These are phyloP conservation scores for Tetrahymena malaccensis DNA, from an alignment of 73 alveolate genomes.

Conservation along the genomic window DNA sequence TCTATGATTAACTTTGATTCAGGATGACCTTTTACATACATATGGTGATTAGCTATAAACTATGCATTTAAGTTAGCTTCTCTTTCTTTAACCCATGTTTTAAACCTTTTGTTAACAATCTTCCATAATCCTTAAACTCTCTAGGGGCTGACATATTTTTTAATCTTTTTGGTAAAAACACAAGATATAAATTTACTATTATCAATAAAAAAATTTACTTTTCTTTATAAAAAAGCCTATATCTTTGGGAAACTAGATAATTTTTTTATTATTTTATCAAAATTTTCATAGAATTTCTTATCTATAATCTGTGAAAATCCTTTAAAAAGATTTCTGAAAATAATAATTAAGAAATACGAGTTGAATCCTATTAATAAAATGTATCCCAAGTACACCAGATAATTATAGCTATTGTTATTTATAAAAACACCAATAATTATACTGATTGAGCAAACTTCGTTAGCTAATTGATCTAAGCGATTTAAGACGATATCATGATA, in stretches of 20 bases:
- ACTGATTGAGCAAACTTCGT: conserved; percentile 1
- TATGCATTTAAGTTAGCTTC: neutral
- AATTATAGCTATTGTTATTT: neutral
- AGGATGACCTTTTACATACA: neutral
- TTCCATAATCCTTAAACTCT: neutral
- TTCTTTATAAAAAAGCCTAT: neutral
- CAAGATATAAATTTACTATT: neutral
- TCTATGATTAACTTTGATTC: neutral
- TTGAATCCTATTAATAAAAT: neutral
- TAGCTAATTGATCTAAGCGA: conserved; percentile 7
- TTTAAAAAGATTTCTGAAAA: neutral
- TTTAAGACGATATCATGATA: conserved; percentile 3
- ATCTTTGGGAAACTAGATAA: neutral
- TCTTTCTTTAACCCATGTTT: neutral
- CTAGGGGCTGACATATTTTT: neutral
- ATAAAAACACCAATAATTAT: conserved; percentile 24
- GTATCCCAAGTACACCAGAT: conserved; percentile 1
- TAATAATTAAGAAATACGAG: neutral
- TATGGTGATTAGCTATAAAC: neutral
- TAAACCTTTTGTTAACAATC: neutral
- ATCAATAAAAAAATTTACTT: neutral
- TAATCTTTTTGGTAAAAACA: neutral
- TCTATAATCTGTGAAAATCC: neutral
- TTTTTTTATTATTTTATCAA: neutral
- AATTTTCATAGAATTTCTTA: neutral